Evolutionary conservation across 805 yeast species (phyloP).

Genomic region (Komagataella pseudopastoris): DNA sequence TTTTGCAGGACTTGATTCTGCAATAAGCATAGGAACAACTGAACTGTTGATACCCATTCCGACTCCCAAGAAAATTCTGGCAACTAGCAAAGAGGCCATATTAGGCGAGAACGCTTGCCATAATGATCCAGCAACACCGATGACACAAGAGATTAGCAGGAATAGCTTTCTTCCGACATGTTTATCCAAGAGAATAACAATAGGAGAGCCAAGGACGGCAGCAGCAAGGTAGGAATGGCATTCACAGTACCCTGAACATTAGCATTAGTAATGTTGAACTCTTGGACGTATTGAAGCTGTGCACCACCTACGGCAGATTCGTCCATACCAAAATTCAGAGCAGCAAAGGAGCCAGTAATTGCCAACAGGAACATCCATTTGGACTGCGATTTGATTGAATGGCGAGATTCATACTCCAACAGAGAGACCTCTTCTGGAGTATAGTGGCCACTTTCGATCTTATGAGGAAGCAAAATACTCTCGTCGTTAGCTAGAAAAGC

Average conservation of each 20-base stretch:
- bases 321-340: conserved; percentile 74
- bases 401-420: background rate
- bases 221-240: conserved; percentile 57
- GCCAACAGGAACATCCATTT: conserved; percentile 38
- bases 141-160: conserved; percentile 47
- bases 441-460: background rate
- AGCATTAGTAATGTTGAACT: conserved; percentile 33
- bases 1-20: conserved; percentile 51
- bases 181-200: conserved; percentile 44
- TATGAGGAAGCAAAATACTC: background rate
- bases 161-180: conserved; percentile 51
- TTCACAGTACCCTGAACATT: conserved; percentile 48
- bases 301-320: conserved; percentile 70
- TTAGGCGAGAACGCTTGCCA: conserved; percentile 56
- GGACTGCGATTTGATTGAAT: conserved; percentile 7
- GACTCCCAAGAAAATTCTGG: conserved; percentile 51
- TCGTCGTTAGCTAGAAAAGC: background rate
- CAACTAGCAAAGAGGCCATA: conserved; percentile 59
- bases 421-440: background rate
- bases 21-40: conserved; percentile 61
- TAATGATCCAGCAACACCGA: conserved; percentile 47
- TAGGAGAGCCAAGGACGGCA: conserved; percentile 47
- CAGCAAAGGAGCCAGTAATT: conserved; percentile 60
- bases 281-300: conserved; percentile 41
- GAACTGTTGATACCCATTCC: conserved; percentile 68